A percentile compares a stretch with the other conserved stretches of the same genome.
These are phyloP conservation scores for Beta lomatogona DNA, from an alignment of 179 eudicot species.

Conservation along the genomic window DNA sequence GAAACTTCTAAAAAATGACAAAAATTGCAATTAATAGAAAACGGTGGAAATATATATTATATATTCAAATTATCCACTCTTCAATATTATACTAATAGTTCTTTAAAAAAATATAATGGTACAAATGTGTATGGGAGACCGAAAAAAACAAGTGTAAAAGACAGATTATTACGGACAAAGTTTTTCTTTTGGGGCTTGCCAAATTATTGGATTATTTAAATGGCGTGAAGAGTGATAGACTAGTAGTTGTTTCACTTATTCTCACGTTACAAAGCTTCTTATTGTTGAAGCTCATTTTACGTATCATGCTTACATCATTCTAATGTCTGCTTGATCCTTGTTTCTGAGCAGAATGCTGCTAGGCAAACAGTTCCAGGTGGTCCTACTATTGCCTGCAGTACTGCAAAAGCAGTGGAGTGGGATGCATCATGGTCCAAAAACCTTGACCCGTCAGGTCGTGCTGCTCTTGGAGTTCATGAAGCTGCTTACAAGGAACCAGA, in stretches of 20 bases:
- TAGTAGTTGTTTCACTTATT: no score
- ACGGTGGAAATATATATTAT: no score
- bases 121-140: no score
- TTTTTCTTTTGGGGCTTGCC: no score
- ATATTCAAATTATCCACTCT: no score
- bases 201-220: background rate
- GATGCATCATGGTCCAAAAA: slow-evolving; percentile 96
- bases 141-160: no score
- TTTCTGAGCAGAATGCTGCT: slow-evolving; percentile 71
- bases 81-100: no score
- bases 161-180: no score
- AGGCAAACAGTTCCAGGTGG: slow-evolving; percentile 95
- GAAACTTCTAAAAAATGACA: no score
- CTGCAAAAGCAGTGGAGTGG: slow-evolving; percentile 97
- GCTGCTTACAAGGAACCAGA: slow-evolving; percentile 62
- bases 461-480: slow-evolving; percentile 93
- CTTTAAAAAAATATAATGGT: no score
- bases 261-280: no score
- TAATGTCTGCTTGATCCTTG: slow-evolving; percentile 9
- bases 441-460: slow-evolving; percentile 96
- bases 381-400: slow-evolving; percentile 93
- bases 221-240: background rate
- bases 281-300: background rate
- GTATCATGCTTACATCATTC: background rate
- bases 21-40: no score